These are phyloP conservation scores for Begonia peltatifolia DNA, from an alignment of 306 rosid species.

Conservation along the genomic window DNA sequence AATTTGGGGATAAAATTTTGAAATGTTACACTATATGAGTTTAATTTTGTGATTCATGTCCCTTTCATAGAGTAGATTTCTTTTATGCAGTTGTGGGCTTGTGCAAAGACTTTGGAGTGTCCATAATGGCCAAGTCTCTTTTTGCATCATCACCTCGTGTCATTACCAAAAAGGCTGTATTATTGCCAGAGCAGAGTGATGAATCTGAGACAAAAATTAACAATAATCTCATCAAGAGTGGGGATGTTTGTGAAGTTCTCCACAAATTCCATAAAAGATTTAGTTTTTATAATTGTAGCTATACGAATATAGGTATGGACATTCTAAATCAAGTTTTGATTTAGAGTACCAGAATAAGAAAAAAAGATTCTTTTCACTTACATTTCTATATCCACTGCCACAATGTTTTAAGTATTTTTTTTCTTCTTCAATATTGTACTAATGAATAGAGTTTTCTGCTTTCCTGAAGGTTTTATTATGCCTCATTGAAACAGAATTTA, in stretches of 20 bases:
- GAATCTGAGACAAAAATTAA: constrained; percentile 40
- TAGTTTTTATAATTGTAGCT: constrained; percentile 35
- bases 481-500: constrained; percentile 14
- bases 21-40: too few relatives aligned
- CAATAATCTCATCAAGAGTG: constrained; percentile 47
- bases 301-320: constrained; percentile 61
- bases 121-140: constrained; percentile 86
- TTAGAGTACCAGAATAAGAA: constrained; percentile 17
- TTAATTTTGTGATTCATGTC: constrained; percentile 17
- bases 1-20: too few relatives aligned
- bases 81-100: constrained; percentile 88
- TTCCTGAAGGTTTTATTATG: constrained; percentile 3
- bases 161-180: constrained; percentile 46
- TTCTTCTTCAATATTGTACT: not conserved
- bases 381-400: constrained; percentile 9
- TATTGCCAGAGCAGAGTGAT: constrained; percentile 46
- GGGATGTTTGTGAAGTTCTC: constrained; percentile 55
- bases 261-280: constrained; percentile 41
- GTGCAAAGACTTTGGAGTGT: constrained; percentile 68
- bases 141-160: constrained; percentile 63
- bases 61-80: constrained; percentile 51
- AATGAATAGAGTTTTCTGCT: not conserved
- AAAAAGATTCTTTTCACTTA: constrained; percentile 3
- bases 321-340: constrained; percentile 29
- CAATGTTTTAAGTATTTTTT: constrained; percentile 4